Base-by-base conservation (phyloP, 176 grass and related monocot species). In the Triticum dicoccoides region DNA sequence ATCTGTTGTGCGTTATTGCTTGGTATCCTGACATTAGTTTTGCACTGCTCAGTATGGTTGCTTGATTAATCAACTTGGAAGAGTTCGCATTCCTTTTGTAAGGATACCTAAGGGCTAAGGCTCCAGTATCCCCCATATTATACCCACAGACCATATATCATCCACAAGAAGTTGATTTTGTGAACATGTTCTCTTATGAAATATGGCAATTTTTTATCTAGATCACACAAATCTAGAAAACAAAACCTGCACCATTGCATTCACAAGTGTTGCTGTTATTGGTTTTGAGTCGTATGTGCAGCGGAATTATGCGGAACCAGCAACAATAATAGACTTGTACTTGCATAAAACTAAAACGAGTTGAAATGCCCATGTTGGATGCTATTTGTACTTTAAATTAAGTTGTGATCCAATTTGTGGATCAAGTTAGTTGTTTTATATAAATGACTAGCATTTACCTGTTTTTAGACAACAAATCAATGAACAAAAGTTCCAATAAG, bases 211-310 rank as follows among this genome's bases (percentile, higher is more conserved):
- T 76, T 81, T 17, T 61, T 83, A 45, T 77, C 32, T 75, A 12
- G 34, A 33, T 25, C 8, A 47, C 51, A 71, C 17, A 11, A 65
- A 61, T 69, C 34, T 88, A 62, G 35, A 83, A 76, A 87, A 37
- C 77, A 76, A 87, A 56, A 58, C 7, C 12, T 87, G 44, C 34
- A 83, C 76, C 11, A 21, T 83, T 66, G 45, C 14, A 83, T 77
- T 77, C 24, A 69, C 39, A 59, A 42, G 33, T 81, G 21, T 59
- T 59, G 56, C 56, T 59, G 20, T 59, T 59, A 59, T 59, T 7
- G 56, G 20, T 7, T 54, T 54, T 59, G 56, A 59, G 56, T 59
- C 7, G 18, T 59, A 59, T 59, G 56, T 59, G 56, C 56, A 21
- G 56, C 17, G 3, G 7, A 20, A 21, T 59, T 59, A 21, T 59